Base-by-base conservation (phyloP, 768 basidiomycete genomes). In the Termitomyces eurrhizus region DNA sequence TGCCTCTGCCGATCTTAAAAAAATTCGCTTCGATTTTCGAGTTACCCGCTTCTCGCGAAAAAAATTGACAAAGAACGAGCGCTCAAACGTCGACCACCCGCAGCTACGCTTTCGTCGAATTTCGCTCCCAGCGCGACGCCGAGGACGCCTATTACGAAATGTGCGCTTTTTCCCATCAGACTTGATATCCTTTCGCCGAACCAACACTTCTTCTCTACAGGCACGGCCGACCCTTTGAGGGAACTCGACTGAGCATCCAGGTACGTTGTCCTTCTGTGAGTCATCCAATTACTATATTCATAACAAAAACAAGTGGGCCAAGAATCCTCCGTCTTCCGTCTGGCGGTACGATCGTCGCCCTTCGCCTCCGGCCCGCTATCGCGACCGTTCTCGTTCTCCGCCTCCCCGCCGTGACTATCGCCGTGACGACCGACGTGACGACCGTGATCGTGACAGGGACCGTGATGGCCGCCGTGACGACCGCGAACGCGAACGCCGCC, bases 41-140 rank as follows among this genome's bases (percentile, higher is more conserved):
- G 56, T 64, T 59, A 48, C 59, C 56, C 67, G 63, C 66, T 71
- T 70, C 70, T 62, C 63, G 67, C 56, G 76, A 72, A 75, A 74
- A 72, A 67, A 66, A 69, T 64, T 66, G 55, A 65, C 69, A 70
- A 73, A 76, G 68, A 70, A 72, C 79, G 72, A 77, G 78, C 83
- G 80, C 86, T 87, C 85, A 68, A 68, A 59, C 58, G 85, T 85
- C 79, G 67, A 75, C 73, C 77, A 75, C 62, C 65, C 78, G 78
- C 79, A 92, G 91, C 78, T 93, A 91, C 73, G 91, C 90, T 59
- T 93, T 93, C 73, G 85, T 93, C 70, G 90, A 93, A 72, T 93
- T 92, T 69, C 86, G 88, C 70, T 84, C 83, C 68, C 80, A 82
- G 52, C 84, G 87, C 45, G 89, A 92, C 68, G 90, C 90, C 21